Base-by-base conservation (phyloP, 139 green algal genomes). In the Volvox reticuliferus region DNA sequence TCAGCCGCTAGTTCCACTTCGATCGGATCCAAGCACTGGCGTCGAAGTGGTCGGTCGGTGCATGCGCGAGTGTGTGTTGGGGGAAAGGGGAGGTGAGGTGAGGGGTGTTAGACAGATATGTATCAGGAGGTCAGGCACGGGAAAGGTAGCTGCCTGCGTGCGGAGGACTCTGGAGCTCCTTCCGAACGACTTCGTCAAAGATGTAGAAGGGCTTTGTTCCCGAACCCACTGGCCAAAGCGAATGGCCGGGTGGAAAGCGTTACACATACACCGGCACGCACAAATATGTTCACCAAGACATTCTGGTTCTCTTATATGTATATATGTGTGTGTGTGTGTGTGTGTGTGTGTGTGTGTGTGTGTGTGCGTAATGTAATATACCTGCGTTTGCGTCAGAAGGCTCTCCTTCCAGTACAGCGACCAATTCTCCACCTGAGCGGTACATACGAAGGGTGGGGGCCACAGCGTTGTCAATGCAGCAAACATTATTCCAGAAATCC, bases 401-500 rank as follows among this genome's bases (percentile, higher is more conserved):
- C 84, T 90, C 50, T 96, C 95, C 91, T 98, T 98, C 97, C 97
- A 99, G 89, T 99, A 99, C 55, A 99, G 90, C 17, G 87, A 95
- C 96, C 96, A 99, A 28, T 93, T 95, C 88, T 98, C 96, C 28
- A 93, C 93, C 82, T 93, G 65, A 0, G 32, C 9, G 24, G n/a
- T 0, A 73, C 28, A 68, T n/a, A 35, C 13, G 61, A 24, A 61
- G 65, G 36, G 75, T 26, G 30, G 75, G 75, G 44, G 75, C 44
- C 19, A 35, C 71, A 32, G 68, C n/a, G 68, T 26, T 14, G 21
- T 17, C 18, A 77, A 26, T 17, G 9, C 9, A 26, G 18, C 18
- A 77, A 21, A 26, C 68, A 77, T 77, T 22, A n/a, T 17, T 17
- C 30, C 13, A 77, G 17, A 21, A 22, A 77, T n/a, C 22, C 30